Evolutionary conservation across 768 basidiomycete species (phyloP).

Genomic region (Trametes elegans): DNA sequence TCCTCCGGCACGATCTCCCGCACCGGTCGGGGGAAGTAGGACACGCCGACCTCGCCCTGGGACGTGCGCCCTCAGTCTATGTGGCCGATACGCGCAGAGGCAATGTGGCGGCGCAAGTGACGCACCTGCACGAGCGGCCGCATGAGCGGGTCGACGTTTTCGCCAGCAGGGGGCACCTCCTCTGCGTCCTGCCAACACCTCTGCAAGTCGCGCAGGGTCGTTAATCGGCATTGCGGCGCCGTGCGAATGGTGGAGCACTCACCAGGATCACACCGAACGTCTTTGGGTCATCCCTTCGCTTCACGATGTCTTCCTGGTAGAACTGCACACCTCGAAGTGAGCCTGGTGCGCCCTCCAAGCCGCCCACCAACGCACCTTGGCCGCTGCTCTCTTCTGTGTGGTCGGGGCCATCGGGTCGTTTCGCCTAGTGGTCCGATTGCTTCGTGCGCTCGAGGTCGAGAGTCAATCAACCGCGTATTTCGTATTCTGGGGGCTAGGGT

Average conservation of each 20-base stretch:
- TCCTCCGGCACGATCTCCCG: conserved; percentile 74
- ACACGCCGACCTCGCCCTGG: conserved; percentile 79
- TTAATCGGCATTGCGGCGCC: background rate
- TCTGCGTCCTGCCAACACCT: conserved; percentile 90
- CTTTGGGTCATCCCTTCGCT: conserved; percentile 34
- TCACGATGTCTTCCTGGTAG: conserved; percentile 41
- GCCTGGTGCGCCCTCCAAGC: no score
- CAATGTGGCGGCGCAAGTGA: background rate
- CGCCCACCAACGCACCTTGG: conserved; percentile 8
- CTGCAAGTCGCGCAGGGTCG: conserved; percentile 39
- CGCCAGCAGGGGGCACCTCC: conserved; percentile 49
- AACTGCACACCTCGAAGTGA: conserved; percentile 27
- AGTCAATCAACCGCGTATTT: background rate
- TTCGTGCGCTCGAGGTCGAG: background rate
- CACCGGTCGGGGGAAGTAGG: conserved; percentile 52
- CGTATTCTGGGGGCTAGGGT: no score
- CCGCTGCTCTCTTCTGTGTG: conserved; percentile 15
- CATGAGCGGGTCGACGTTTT: conserved; percentile 66
- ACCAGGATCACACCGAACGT: conserved; percentile 68
- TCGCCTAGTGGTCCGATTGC: background rate
- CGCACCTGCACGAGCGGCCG: conserved; percentile 53
- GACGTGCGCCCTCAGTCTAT: background rate
- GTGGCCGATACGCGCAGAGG: background rate
- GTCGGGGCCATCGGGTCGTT: conserved; percentile 9
- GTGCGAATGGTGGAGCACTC: conserved; percentile 21